phyloP scores from a whole-genome alignment of 1,139 yeast genomes.

The Magnusiomyces sp. region DNA sequence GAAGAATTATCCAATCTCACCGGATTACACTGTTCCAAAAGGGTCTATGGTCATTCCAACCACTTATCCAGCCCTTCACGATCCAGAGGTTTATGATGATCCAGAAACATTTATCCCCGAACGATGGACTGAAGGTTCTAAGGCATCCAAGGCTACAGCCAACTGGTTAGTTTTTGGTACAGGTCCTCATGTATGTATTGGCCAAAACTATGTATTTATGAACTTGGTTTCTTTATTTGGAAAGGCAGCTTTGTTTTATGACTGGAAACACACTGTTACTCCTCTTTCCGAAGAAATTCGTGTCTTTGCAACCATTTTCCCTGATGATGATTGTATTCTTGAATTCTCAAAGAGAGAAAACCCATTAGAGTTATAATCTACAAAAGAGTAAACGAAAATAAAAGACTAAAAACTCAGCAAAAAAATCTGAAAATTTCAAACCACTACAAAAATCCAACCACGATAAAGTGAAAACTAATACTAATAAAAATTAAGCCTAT shows the following conservation, averaged over 20 bases:
- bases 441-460: not conserved
- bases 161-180: constrained; percentile 97
- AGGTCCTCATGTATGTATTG: constrained; percentile 93
- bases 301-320: constrained; percentile 97
- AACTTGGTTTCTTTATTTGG: constrained; percentile 86
- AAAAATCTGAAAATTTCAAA: too few species aligned
- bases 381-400: not conserved
- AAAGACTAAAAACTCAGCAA: too few species aligned
- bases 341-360: constrained; percentile 43
- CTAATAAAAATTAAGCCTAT: too few species aligned
- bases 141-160: constrained; percentile 55
- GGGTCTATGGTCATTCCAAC: constrained; percentile 97
- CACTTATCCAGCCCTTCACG: constrained; percentile 90
- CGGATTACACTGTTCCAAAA: constrained; percentile 83
- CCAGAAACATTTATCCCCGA: constrained; percentile 95
- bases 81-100: constrained; percentile 88
- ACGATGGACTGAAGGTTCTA: constrained; percentile 72
- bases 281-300: constrained; percentile 81
- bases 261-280: constrained; percentile 75
- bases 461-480: not conserved
- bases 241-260: constrained; percentile 70
- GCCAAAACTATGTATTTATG: constrained; percentile 88
- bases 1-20: constrained; percentile 73
- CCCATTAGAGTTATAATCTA: constrained; percentile 4
- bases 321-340: constrained; percentile 84